Conservation (phyloP, 2,329 filamentous ascomycete species). For the Arthrocladium fulminans region DNA sequence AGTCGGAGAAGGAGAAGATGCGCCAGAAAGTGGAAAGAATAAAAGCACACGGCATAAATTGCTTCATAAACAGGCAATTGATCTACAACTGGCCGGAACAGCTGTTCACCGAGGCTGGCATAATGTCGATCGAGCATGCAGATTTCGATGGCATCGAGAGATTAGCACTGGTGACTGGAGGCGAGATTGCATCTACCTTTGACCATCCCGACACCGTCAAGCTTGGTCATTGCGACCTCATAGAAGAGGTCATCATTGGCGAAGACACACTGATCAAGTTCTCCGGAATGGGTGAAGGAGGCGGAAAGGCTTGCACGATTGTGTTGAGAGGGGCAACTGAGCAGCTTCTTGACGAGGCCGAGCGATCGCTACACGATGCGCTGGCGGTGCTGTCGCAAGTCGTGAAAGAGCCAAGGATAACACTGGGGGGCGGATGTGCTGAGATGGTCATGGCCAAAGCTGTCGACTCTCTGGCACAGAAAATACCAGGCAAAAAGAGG, state of each 20-base stretch:
- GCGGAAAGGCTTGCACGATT: slow-evolving; percentile 89
- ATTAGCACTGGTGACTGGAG: slow-evolving; percentile 86
- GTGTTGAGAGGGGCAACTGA: slow-evolving; percentile 93
- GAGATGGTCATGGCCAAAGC: slow-evolving; percentile 99
- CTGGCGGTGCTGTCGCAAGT: slow-evolving; percentile 94
- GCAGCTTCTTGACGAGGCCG: slow-evolving; percentile 92
- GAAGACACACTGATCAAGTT: slow-evolving; percentile 97
- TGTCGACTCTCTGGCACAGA: slow-evolving; percentile 84
- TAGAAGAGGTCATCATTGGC: slow-evolving; percentile 96
- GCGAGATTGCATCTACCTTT: slow-evolving; percentile 95
- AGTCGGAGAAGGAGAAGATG: slow-evolving; percentile 99
- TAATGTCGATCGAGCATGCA: slow-evolving; percentile 97
- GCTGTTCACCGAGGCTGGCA: slow-evolving; percentile 93
- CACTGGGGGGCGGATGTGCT: slow-evolving; percentile 87
- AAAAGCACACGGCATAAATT: slow-evolving; percentile 98
- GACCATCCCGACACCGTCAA: slow-evolving; percentile 97
- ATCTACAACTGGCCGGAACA: slow-evolving; percentile 99
- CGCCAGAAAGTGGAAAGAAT: slow-evolving; percentile 98
- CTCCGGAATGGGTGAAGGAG: slow-evolving; percentile 86
- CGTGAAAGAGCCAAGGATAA: slow-evolving; percentile 86
- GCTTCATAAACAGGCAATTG: slow-evolving; percentile 97
- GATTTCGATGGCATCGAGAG: slow-evolving; percentile 98
- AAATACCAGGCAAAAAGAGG: slow-evolving; percentile 93
- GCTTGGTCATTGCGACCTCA: slow-evolving; percentile 86
- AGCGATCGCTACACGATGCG: slow-evolving; percentile 91